Percentiles rank a stretch among this genome's conserved stretches.
These are phyloP conservation scores for Phytopythium delawarense DNA, from an alignment of 352 stramenopile genomes.

Conservation along the genomic window DNA sequence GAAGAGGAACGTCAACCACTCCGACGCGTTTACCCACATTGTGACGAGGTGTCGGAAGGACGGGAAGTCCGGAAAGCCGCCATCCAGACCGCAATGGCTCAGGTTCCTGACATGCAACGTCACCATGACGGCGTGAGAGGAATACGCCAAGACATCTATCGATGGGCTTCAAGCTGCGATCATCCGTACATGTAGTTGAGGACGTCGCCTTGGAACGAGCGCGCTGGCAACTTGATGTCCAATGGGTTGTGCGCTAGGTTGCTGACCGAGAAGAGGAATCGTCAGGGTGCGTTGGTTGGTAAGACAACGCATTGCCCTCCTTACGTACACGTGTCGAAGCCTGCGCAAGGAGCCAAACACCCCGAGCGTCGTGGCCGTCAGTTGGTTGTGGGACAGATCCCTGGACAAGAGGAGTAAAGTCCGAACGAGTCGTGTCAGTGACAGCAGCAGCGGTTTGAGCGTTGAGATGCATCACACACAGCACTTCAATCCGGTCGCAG, in stretches of 20 bases:
- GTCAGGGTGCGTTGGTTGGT: neutral
- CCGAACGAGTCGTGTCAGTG: neutral
- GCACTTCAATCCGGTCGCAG: conserved; percentile 53
- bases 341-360: conserved; percentile 36
- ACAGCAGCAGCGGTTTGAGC: neutral
- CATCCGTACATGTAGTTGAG: conserved; percentile 43
- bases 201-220: conserved; percentile 39
- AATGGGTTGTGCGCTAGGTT: conserved; percentile 51
- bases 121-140: neutral
- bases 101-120: neutral
- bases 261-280: conserved; percentile 11
- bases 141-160: too few relatives aligned
- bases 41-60: conserved; percentile 6
- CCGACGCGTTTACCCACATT: conserved; percentile 12
- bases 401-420: conserved; percentile 12
- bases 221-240: conserved; percentile 21
- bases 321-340: conserved; percentile 34
- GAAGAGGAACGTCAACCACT: conserved; percentile 14
- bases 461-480: conserved; percentile 24
- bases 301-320: neutral
- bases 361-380: conserved; percentile 20
- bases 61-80: neutral
- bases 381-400: conserved; percentile 33
- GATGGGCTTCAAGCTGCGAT: too few relatives aligned
- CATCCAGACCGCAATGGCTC: neutral